Conservation (phyloP, 73 alveolate genomes). For the Paramecium sexaurelia region DNA sequence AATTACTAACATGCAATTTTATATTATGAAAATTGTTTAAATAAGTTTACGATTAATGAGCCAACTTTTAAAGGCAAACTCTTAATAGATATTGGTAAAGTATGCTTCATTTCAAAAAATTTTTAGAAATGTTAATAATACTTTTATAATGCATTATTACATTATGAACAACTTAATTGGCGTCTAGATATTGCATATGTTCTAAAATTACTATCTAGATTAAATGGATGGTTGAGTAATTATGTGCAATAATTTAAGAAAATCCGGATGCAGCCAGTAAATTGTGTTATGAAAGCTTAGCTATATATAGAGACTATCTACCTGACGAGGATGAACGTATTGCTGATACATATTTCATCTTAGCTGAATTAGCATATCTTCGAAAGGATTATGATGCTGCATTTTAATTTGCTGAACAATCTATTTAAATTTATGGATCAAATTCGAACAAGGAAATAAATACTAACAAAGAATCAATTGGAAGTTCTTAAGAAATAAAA, state of each 20-base stretch:
- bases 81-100: constrained; percentile 6
- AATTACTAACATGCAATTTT: not conserved
- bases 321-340: not conserved
- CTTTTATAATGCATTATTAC: constrained; percentile 1
- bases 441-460: not conserved
- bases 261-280: constrained; percentile 16
- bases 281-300: constrained; percentile 27
- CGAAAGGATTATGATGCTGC: not conserved
- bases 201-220: not conserved
- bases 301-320: not conserved
- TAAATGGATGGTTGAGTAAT: constrained; percentile 24
- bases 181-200: constrained; percentile 10
- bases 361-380: constrained; percentile 5
- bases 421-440: not conserved
- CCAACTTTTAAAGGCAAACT: constrained; percentile 4
- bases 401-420: constrained; percentile 41
- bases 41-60: not conserved
- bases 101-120: not conserved
- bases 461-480: not conserved
- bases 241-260: constrained; percentile 7
- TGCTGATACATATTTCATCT: constrained; percentile 23
- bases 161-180: constrained; percentile 30
- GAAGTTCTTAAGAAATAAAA: not conserved
- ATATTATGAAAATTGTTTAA: constrained; percentile 5
- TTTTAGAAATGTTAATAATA: not conserved